phyloP scores from a whole-genome alignment of 2,329 filamentous ascomycete species.

The Colletotrichum simmondsii region DNA sequence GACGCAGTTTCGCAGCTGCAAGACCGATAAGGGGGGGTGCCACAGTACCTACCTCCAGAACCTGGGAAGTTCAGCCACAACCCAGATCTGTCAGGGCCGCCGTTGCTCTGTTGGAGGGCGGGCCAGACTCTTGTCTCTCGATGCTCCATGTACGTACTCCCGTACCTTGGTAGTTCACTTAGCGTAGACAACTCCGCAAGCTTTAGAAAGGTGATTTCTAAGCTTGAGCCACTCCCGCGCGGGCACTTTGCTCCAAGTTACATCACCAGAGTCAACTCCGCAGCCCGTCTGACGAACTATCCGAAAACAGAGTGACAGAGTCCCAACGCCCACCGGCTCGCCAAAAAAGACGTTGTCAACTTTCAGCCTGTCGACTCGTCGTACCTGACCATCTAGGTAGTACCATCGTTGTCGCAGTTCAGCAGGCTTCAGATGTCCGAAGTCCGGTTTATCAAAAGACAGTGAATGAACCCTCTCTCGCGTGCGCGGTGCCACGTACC shows the following conservation, averaged over 20 bases:
- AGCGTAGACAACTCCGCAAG: not conserved
- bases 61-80: not conserved
- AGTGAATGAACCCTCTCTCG: not conserved
- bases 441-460: not conserved
- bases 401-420: not conserved
- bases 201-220: constrained; percentile 14
- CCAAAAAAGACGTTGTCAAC: not conserved
- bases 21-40: constrained; percentile 19
- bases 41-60: no score
- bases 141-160: no score
- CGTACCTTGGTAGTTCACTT: not conserved
- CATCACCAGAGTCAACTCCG: not conserved
- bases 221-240: constrained; percentile 29
- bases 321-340: not conserved
- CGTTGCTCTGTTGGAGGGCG: not conserved
- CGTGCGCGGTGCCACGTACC: not conserved
- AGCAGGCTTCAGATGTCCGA: not conserved
- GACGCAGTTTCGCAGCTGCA: constrained; percentile 26
- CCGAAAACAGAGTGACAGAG: not conserved
- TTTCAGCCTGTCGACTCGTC: not conserved
- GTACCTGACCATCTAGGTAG: no score
- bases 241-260: constrained; percentile 7
- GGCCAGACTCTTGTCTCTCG: no score
- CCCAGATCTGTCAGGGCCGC: constrained; percentile 21
- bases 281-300: not conserved